Percentiles rank a stretch among this genome's conserved stretches.
phyloP scores from a whole-genome alignment of 805 yeast genomes.

The Yarrowia porcina region DNA sequence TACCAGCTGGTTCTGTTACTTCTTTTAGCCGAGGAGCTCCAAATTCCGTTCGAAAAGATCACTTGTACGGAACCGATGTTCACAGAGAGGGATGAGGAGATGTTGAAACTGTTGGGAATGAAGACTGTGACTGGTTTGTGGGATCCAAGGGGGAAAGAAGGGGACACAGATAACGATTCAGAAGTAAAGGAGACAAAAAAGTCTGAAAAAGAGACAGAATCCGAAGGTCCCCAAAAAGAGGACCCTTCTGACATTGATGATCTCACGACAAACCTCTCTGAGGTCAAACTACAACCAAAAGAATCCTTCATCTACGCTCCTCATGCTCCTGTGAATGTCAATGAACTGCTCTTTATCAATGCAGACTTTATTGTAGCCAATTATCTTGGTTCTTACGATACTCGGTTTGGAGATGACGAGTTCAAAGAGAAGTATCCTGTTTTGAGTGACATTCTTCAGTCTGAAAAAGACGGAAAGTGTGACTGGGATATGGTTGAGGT shows the following conservation, averaged over 20 bases:
- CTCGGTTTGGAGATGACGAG: conserved; percentile 44
- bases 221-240: too few relatives aligned
- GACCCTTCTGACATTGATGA: background rate
- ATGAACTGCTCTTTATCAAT: background rate
- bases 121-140: conserved; percentile 35
- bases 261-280: background rate
- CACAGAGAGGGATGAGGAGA: conserved; percentile 43
- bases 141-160: background rate
- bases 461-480: background rate
- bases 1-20: conserved; percentile 62
- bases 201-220: background rate
- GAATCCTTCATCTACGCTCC: conserved; percentile 57
- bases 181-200: background rate
- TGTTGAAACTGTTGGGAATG: conserved; percentile 37
- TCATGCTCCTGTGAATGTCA: conserved; percentile 61
- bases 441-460: conserved; percentile 41
- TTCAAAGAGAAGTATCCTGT: conserved; percentile 46
- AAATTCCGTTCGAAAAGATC: conserved; percentile 35
- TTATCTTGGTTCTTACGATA: conserved; percentile 52
- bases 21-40: conserved; percentile 40
- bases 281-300: background rate
- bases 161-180: background rate
- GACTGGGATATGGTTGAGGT: conserved; percentile 28
- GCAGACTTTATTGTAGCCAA: conserved; percentile 44
- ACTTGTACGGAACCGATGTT: conserved; percentile 68